Conservation (phyloP, 768 basidiomycete genomes). For the Boletellus sp. region DNA sequence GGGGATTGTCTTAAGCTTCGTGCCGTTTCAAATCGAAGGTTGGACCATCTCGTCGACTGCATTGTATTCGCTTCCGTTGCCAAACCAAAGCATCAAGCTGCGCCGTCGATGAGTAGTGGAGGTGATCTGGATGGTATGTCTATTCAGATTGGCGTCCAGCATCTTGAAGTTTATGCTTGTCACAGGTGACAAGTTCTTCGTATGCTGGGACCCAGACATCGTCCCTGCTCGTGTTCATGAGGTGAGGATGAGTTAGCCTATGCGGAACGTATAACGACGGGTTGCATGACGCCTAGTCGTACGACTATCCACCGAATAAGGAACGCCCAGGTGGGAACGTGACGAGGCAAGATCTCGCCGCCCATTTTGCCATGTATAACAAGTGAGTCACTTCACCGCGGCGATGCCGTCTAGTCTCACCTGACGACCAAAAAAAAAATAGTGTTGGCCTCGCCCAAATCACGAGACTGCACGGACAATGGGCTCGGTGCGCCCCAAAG, state of each 20-base stretch:
- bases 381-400: slow-evolving; percentile 37
- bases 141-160: neutral
- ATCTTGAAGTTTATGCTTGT: neutral
- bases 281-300: slow-evolving; percentile 40
- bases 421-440: neutral
- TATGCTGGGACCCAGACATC: slow-evolving; percentile 66
- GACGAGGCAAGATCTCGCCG: slow-evolving; percentile 54
- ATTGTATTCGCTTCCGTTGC: slow-evolving; percentile 63
- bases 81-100: slow-evolving; percentile 53
- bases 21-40: slow-evolving; percentile 47
- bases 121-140: slow-evolving; percentile 56
- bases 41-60: slow-evolving; percentile 61
- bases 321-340: slow-evolving; percentile 47
- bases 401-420: neutral
- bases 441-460: slow-evolving; percentile 59
- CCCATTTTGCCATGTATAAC: slow-evolving; percentile 64
- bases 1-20: slow-evolving; percentile 65
- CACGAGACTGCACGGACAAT: slow-evolving; percentile 54
- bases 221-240: slow-evolving; percentile 54
- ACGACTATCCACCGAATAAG: slow-evolving; percentile 63
- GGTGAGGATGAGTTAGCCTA: slow-evolving; percentile 29
- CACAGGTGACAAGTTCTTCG: slow-evolving; percentile 61
- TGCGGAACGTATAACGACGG: too few relatives aligned
- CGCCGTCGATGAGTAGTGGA: slow-evolving; percentile 68
- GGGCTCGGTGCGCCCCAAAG: slow-evolving; percentile 50